These are phyloP conservation scores for Inonotus obliquus DNA, from an alignment of 1,284 basidiomycete genomes.

Conservation along the genomic window DNA sequence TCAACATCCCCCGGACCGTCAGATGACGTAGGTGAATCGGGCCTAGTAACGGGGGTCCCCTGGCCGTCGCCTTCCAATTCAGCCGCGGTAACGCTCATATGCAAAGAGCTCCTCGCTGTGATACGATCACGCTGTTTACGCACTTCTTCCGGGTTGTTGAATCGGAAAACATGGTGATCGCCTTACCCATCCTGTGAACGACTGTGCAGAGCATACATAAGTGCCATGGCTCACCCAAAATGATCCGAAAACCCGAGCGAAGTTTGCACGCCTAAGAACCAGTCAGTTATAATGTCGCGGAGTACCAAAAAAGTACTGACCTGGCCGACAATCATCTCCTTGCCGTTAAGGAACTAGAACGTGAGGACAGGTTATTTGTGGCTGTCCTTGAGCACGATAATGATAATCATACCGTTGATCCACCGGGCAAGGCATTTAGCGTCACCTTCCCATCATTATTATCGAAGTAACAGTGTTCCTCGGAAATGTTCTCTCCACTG, in stretches of 20 bases:
- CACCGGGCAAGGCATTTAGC: constrained; percentile 72
- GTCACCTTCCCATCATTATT: constrained; percentile 84
- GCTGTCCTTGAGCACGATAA: background rate
- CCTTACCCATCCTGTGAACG: constrained; percentile 42
- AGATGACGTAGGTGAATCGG: constrained; percentile 70
- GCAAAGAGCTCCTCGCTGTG: constrained; percentile 62
- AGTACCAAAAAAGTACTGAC: constrained; percentile 37
- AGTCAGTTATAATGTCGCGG: constrained; percentile 25
- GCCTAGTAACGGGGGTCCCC: constrained; percentile 53
- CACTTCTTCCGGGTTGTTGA: constrained; percentile 94
- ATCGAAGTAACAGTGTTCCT: constrained; percentile 91
- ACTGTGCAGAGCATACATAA: constrained; percentile 15
- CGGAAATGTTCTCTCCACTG: constrained; percentile 87
- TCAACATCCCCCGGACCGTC: constrained; percentile 76
- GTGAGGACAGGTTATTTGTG: constrained; percentile 14
- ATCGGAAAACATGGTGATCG: constrained; percentile 96
- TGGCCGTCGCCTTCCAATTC: constrained; percentile 46
- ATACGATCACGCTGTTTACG: constrained; percentile 83
- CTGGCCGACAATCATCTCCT: constrained; percentile 71
- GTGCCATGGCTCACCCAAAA: constrained; percentile 60
- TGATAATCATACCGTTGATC: constrained; percentile 66
- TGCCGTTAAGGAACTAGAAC: constrained; percentile 84
- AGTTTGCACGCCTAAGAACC: constrained; percentile 66
- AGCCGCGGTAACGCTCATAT: constrained; percentile 55
- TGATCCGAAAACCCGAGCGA: constrained; percentile 91